phyloP scores from a whole-genome alignment of 2,329 filamentous ascomycete species.

The Ophiostoma novo-ulmi region DNA sequence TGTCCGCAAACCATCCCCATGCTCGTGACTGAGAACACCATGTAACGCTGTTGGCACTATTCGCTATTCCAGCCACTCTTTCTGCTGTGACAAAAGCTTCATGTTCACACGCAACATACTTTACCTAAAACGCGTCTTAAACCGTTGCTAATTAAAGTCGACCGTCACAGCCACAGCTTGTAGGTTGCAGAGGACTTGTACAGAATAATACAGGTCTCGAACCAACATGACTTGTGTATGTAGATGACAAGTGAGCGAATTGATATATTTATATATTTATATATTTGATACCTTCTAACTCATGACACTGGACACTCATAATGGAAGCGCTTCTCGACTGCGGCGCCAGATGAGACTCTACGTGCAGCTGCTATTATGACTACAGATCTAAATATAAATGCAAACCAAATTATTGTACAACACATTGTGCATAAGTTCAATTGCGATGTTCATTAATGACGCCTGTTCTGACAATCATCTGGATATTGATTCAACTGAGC shows the following conservation, averaged over 20 bases:
- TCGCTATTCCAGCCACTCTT: background rate
- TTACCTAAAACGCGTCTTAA: background rate
- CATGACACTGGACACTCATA: background rate
- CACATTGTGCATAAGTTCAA: background rate
- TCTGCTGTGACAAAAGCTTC: background rate
- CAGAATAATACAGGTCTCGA: background rate
- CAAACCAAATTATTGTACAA: background rate
- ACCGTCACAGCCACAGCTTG: background rate
- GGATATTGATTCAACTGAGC: background rate
- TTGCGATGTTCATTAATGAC: background rate
- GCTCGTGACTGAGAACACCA: background rate
- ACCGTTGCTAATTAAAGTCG: constrained; percentile 2
- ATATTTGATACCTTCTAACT: background rate
- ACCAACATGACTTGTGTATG: background rate
- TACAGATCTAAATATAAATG: background rate
- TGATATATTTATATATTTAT: background rate
- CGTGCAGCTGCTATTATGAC: background rate
- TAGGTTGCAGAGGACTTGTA: background rate
- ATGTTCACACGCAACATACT: background rate
- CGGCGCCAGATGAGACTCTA: constrained; percentile 9
- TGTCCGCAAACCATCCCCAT: constrained; percentile 8
- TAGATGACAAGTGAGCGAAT: background rate
- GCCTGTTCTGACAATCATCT: background rate
- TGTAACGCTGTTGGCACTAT: background rate
- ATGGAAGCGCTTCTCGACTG: background rate